Conservation (phyloP, 176 grass and related monocot genomes). For the Cenchrus americanus region DNA sequence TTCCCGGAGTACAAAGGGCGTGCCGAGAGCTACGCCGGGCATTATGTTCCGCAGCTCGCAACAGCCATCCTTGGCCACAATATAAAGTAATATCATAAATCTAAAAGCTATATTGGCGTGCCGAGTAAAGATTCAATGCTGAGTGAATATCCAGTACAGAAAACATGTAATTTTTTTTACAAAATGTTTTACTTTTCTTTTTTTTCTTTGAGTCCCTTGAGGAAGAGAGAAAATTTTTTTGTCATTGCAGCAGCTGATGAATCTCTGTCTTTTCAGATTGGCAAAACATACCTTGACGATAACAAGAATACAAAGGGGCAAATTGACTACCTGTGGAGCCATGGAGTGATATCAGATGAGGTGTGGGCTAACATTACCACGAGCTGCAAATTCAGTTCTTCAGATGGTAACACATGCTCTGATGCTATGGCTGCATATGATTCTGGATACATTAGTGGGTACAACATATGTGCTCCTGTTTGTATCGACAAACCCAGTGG, state of each 20-base stretch:
- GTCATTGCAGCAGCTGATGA: not conserved
- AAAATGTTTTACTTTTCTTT: too few species aligned
- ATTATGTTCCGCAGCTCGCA: constrained; percentile 56
- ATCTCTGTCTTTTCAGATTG: constrained; percentile 35
- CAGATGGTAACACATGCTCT: not conserved
- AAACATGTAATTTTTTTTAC: too few species aligned
- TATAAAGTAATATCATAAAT: constrained; percentile 37
- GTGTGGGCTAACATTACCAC: constrained; percentile 45
- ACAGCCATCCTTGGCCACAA: constrained; percentile 45
- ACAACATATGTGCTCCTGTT: constrained; percentile 58
- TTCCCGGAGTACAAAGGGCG: constrained; percentile 52
- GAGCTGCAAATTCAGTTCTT: constrained; percentile 32
- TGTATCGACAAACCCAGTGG: constrained; percentile 33
- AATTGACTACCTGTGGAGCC: constrained; percentile 51
- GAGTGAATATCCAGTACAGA: not conserved
- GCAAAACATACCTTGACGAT: constrained; percentile 41
- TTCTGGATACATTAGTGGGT: constrained; percentile 18
- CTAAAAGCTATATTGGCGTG: constrained; percentile 48
- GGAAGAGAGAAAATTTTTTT: not conserved
- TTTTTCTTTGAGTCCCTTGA: not conserved
- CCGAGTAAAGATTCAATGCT: constrained; percentile 19
- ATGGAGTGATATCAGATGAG: constrained; percentile 47
- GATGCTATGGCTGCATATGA: not conserved
- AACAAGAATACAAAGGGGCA: constrained; percentile 24
- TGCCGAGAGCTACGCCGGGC: constrained; percentile 59